Conservation (phyloP, 2,329 filamentous ascomycete species). For the Aureobasidium sp. region DNA sequence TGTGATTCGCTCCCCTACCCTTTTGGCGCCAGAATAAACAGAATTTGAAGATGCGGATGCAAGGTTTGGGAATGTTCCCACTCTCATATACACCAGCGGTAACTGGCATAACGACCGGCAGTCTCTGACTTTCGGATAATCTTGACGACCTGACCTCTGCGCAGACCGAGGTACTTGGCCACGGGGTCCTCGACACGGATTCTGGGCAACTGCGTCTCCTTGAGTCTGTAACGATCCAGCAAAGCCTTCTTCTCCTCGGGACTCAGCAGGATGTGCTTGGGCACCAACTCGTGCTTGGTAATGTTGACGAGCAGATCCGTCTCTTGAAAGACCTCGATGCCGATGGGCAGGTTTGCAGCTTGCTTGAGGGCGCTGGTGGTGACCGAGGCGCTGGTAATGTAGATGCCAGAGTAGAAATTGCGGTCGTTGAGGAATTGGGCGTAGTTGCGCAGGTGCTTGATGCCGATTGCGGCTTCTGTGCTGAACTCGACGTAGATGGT, state of each 20-base stretch:
- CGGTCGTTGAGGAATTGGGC: slow-evolving; percentile 72
- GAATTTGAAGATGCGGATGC: neutral
- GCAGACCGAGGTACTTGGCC: slow-evolving; percentile 81
- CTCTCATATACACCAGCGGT: slow-evolving; percentile 56
- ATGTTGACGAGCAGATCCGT: slow-evolving; percentile 96
- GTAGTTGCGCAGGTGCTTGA: slow-evolving; percentile 87
- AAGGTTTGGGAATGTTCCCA: neutral
- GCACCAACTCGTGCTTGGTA: slow-evolving; percentile 93
- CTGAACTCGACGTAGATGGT: slow-evolving; percentile 93
- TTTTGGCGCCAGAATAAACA: neutral
- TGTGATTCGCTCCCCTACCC: neutral
- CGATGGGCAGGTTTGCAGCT: slow-evolving; percentile 65
- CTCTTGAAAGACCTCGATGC: slow-evolving; percentile 93
- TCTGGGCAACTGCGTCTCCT: slow-evolving; percentile 92
- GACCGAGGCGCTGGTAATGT: slow-evolving; percentile 75
- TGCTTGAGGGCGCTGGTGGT: slow-evolving; percentile 85
- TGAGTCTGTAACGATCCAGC: slow-evolving; percentile 83
- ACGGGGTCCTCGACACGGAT: slow-evolving; percentile 91
- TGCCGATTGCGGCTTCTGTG: slow-evolving; percentile 69
- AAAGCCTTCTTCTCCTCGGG: slow-evolving; percentile 81
- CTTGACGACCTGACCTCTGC: slow-evolving; percentile 92
- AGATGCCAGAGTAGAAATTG: slow-evolving; percentile 83
- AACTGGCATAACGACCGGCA: slow-evolving; percentile 92
- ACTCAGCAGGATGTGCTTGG: slow-evolving; percentile 84
- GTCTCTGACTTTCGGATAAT: slow-evolving; percentile 96